Base-by-base conservation (phyloP, 2,329 filamentous ascomycete species). In the Polytolypa hystricis region DNA sequence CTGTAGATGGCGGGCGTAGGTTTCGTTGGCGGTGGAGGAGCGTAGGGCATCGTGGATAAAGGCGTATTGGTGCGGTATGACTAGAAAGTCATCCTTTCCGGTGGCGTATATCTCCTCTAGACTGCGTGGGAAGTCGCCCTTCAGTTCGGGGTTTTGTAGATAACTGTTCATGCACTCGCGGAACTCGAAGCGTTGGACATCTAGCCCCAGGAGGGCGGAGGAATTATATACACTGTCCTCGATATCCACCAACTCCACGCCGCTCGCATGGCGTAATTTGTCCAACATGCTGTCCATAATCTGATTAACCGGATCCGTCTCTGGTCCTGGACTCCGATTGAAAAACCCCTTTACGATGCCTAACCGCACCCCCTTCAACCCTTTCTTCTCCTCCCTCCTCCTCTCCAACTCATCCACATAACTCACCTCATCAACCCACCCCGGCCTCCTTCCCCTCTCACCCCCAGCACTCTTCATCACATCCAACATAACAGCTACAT, bases 181-280 rank as follows among this genome's bases (percentile, higher is more conserved):
- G 50, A 71, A 77, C 47, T 81, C 77, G 48, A 64, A 76, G 7
- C 63, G 64, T 46, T 82, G 77, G 1, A 75, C 73, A 46, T 81
- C 77, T 0, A 53, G 53, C 2, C 58, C 48, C 4, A 51, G 49
- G 29, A 81, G 66, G 4, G 58, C 52, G 1, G 65, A 65, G 1
- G 70, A 60, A 45, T 79, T 70, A 50, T 75, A 77, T 11, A 66
- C 42, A 1, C 60, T 28, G 4, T 63, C 59, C 6, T 57, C 55
- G 40, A 78, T 68, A 20, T 67, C 62, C 11, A 78, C 47, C 2
- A 78, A 45, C 0, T 56, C 62, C 4, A 61, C 73, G 8, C 73
- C 73, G 4, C 67, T 73, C 4, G 68, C 46, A 20, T 51, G 35
- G 20, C 41, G 21, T 0, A 81, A 53, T 17, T 62, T 62, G 0